Evolutionary conservation across 2,329 filamentous ascomycete genomes (phyloP), one percentile per base, ranked within the genome.

Genomic region (Claviceps pazoutovae): DNA sequence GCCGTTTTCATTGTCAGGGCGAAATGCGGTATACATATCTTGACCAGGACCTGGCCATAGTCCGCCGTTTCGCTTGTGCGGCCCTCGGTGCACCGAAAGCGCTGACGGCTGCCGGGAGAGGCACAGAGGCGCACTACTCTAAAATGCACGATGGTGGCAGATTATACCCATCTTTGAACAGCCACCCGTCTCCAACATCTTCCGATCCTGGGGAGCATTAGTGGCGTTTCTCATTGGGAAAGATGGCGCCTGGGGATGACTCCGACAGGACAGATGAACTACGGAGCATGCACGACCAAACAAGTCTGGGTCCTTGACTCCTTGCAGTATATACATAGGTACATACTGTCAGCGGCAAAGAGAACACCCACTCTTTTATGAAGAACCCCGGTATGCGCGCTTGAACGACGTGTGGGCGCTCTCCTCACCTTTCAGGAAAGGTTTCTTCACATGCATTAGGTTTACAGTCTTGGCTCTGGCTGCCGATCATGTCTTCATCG

Each of bases 111-210:
- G 11, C 16, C 44, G 48, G 49, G 45, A 51, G 52, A 51, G 52
- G 52, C 52, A 45, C 49, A 23, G 48, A 43, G 49, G 52, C 52
- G 49, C 43, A 48, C 39, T 36, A 44, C 16, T 6, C n/a, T 50
- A 46, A 48, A 46, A 43, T 50, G 41, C 30, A 34, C 36, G 19
- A 45, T 16, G 14, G 42, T 42, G 46, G 46, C 52, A 41, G 52
- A 51, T 48, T 47, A 48, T 51, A 51, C 44, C 37, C 52, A 46
- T 51, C 14, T 34, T 47, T 46, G 46, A 43, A 14, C 49, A 49
- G 49, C 52, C 49, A 49, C 43, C 26, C 41, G 44, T 45, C 38
- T 39, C 45, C 19, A 46, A 26, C 42, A 21, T 44, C 9, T 19
- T 34, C 37, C 21, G 34, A 46, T 50, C 30, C 34, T 44, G 30